These are phyloP conservation scores for Tubosaeta sp. DNA, from an alignment of 768 basidiomycete genomes.

Conservation along the genomic window DNA sequence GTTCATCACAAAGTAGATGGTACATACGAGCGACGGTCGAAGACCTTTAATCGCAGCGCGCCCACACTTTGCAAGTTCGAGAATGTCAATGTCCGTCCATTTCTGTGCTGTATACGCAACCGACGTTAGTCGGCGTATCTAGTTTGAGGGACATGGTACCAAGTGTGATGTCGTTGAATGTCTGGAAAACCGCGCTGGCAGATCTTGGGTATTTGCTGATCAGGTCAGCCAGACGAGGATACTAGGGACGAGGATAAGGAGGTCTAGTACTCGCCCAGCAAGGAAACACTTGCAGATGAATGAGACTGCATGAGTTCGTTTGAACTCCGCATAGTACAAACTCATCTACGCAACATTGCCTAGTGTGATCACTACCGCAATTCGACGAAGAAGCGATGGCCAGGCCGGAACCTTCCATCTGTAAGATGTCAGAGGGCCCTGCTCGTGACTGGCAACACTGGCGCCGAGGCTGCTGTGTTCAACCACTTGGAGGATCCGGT, in stretches of 20 bases:
- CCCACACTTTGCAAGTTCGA: constrained; percentile 53
- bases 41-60: constrained; percentile 59
- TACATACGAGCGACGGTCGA: constrained; percentile 46
- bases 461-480: no score
- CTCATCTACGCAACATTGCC: no score
- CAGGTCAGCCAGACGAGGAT: constrained; percentile 42
- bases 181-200: constrained; percentile 63
- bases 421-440: no score
- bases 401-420: no score
- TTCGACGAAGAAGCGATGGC: no score
- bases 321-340: no score
- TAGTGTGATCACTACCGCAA: no score
- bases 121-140: background rate
- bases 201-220: constrained; percentile 58
- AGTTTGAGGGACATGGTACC: constrained; percentile 36
- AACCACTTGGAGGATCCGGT: no score
- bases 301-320: constrained; percentile 21
- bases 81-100: constrained; percentile 61
- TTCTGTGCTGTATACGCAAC: constrained; percentile 53
- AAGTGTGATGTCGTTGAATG: constrained; percentile 68
- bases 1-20: background rate
- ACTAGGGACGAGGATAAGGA: constrained; percentile 31
- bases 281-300: constrained; percentile 18
- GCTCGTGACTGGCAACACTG: no score
- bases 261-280: background rate